Conservation (phyloP, 768 basidiomycete species). For the Pulveroboletus sp. region DNA sequence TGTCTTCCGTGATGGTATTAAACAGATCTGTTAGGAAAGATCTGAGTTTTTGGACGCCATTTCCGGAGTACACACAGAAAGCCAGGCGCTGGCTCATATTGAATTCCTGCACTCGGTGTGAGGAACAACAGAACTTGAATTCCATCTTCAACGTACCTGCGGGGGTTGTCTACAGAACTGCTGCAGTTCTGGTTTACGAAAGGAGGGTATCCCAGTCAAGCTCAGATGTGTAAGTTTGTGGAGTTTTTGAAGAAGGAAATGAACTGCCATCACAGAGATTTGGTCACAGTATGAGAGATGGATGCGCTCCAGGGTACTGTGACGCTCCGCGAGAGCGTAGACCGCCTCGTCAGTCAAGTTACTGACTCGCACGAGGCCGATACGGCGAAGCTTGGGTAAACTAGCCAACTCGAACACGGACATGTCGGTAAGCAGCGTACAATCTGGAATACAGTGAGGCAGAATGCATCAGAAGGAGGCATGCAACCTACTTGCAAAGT, state of each 20-base stretch:
- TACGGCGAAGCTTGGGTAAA: conserved; percentile 85
- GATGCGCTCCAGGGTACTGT: conserved; percentile 86
- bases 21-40: conserved; percentile 73
- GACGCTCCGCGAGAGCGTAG: conserved; percentile 79
- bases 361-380: conserved; percentile 90
- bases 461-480: not conserved
- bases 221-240: conserved; percentile 91
- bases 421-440: conserved; percentile 83
- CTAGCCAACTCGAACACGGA: conserved; percentile 87
- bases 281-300: conserved; percentile 98
- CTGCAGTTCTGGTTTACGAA: conserved; percentile 80
- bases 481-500: conserved; percentile 79
- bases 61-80: conserved; percentile 96
- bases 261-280: conserved; percentile 85
- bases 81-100: conserved; percentile 82
- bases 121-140: not conserved
- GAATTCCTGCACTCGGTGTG: conserved; percentile 61
- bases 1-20: conserved; percentile 66
- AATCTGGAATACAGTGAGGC: conserved; percentile 49
- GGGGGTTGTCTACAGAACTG: conserved; percentile 88
- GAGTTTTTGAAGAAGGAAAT: conserved; percentile 85
- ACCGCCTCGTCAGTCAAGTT: conserved; percentile 94
- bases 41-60: conserved; percentile 80
- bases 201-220: conserved; percentile 93
- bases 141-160: conserved; percentile 46